These are phyloP conservation scores for Pisolithus microcarpus DNA, from an alignment of 768 basidiomycete species.

Conservation along the genomic window DNA sequence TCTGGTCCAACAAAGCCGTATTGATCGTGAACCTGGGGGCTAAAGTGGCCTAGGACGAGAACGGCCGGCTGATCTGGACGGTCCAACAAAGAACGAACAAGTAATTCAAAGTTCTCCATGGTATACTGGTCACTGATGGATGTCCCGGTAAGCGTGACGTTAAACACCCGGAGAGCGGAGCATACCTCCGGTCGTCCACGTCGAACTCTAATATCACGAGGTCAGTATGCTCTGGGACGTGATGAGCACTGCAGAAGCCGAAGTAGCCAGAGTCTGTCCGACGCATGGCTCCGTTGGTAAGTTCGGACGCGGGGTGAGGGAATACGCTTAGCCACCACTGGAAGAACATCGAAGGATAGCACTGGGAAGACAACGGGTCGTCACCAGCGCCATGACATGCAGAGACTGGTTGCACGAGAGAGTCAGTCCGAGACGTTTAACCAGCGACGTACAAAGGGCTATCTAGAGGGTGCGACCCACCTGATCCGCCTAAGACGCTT, in stretches of 20 bases:
- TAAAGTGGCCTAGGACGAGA: constrained; percentile 91
- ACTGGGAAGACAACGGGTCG: constrained; percentile 73
- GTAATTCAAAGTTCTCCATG: constrained; percentile 83
- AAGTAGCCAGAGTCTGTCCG: constrained; percentile 92
- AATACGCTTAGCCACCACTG: constrained; percentile 98
- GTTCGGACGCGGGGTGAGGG: constrained; percentile 94
- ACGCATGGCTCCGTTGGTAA: constrained; percentile 95
- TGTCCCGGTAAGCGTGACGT: background rate
- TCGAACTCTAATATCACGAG: constrained; percentile 95
- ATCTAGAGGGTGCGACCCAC: constrained; percentile 36
- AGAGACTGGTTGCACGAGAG: constrained; percentile 51
- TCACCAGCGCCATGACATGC: constrained; percentile 92
- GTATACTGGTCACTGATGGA: constrained; percentile 53
- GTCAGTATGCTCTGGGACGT: constrained; percentile 90
- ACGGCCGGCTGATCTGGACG: constrained; percentile 90
- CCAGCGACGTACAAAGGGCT: background rate
- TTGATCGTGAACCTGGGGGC: constrained; percentile 70
- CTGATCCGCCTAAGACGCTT: constrained; percentile 82
- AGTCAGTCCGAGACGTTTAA: background rate
- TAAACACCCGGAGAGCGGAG: constrained; percentile 9
- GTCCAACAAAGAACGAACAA: constrained; percentile 85
- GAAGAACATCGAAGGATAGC: constrained; percentile 95
- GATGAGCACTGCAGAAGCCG: constrained; percentile 87
- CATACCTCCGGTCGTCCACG: constrained; percentile 80
- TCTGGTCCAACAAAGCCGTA: constrained; percentile 89